Evolutionary conservation across 1,284 basidiomycete species (phyloP).

Genomic region (Trichosporon asahii): DNA sequence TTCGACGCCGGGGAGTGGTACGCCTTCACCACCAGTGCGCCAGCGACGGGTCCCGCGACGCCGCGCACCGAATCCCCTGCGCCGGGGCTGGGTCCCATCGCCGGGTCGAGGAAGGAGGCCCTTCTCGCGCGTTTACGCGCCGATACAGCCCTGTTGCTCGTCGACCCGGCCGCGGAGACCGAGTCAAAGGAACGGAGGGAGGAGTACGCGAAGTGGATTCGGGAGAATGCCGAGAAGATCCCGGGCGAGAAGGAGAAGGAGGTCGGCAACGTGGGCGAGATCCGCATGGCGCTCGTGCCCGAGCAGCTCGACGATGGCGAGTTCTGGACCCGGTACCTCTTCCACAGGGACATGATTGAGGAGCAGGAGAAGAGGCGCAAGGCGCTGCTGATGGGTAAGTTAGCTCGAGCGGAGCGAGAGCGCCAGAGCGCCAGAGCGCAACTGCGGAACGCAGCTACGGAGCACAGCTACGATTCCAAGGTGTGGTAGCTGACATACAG

Average conservation of each 20-base stretch:
- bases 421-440: too few relatives aligned
- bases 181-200: conserved; percentile 55
- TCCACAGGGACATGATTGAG: conserved; percentile 80
- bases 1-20: conserved; percentile 85
- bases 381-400: conserved; percentile 69
- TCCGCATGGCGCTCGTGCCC: conserved; percentile 67
- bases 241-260: conserved; percentile 49
- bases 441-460: too few relatives aligned
- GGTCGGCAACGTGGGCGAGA: conserved; percentile 57
- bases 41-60: not conserved
- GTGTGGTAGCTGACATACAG: conserved; percentile 5
- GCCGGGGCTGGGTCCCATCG: conserved; percentile 36
- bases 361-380: conserved; percentile 77
- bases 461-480: too few relatives aligned
- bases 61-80: not conserved
- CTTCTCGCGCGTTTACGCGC: conserved; percentile 69
- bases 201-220: conserved; percentile 63
- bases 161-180: conserved; percentile 68
- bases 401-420: too few relatives aligned
- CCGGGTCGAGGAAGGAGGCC: conserved; percentile 63
- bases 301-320: conserved; percentile 62
- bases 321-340: conserved; percentile 92
- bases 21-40: conserved; percentile 53
- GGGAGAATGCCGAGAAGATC: conserved; percentile 54
- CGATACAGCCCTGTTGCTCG: conserved; percentile 70